These are phyloP conservation scores for Aureobasidium leucospermi DNA, from an alignment of 2,329 filamentous ascomycete genomes.

Conservation along the genomic window DNA sequence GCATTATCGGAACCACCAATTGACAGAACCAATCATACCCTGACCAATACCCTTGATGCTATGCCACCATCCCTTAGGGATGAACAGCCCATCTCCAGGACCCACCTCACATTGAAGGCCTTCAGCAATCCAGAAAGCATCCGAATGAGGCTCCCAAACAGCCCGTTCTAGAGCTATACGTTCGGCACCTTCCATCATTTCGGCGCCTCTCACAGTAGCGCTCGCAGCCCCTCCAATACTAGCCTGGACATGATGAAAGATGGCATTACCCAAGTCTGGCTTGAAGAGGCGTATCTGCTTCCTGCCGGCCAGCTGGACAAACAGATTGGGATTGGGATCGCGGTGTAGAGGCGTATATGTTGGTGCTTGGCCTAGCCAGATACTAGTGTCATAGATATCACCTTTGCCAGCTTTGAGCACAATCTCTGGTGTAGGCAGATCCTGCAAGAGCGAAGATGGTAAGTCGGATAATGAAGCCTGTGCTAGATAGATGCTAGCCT, in stretches of 20 bases:
- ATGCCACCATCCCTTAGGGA: slow-evolving; percentile 84
- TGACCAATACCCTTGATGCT: slow-evolving; percentile 60
- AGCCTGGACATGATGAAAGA: slow-evolving; percentile 53
- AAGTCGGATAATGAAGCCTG: slow-evolving; percentile 68
- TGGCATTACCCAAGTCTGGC: slow-evolving; percentile 52
- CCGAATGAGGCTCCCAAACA: slow-evolving; percentile 53
- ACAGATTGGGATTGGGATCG: slow-evolving; percentile 90
- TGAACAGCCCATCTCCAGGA: slow-evolving; percentile 66
- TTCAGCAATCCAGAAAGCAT: slow-evolving; percentile 22
- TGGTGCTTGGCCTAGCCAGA: slow-evolving; percentile 82
- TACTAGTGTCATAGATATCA: slow-evolving; percentile 77
- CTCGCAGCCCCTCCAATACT: slow-evolving; percentile 31
- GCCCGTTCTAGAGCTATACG: slow-evolving; percentile 56
- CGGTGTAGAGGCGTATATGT: slow-evolving; percentile 87
- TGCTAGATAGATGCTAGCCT: slow-evolving; percentile 68
- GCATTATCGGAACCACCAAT: slow-evolving; percentile 70
- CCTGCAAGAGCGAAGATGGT: slow-evolving; percentile 52
- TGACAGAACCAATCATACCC: slow-evolving; percentile 57
- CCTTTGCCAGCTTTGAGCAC: slow-evolving; percentile 60
- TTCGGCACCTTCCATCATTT: slow-evolving; percentile 87
- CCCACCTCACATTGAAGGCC: slow-evolving; percentile 49
- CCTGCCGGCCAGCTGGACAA: slow-evolving; percentile 68
- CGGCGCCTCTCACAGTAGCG: slow-evolving; percentile 60
- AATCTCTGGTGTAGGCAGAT: slow-evolving; percentile 61
- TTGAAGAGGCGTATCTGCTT: slow-evolving; percentile 69